A percentile compares a stretch with the other conserved stretches of the same genome.
These are phyloP conservation scores for Xylaria curta DNA, from an alignment of 495 filamentous ascomycete genomes.

Conservation along the genomic window DNA sequence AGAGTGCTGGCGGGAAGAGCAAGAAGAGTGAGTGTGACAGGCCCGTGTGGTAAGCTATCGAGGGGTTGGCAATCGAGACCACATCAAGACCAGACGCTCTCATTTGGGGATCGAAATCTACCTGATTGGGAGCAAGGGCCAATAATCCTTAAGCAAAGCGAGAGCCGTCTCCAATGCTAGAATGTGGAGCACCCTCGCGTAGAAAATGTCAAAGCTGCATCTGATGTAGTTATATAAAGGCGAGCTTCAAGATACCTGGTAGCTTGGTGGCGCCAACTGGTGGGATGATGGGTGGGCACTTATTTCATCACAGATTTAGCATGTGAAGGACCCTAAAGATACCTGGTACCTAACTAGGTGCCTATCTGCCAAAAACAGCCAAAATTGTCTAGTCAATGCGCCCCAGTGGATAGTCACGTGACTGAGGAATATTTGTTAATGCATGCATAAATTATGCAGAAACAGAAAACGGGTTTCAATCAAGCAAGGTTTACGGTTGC, in stretches of 20 bases:
- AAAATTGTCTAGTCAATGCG: too few relatives aligned
- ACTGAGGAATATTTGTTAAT: too few relatives aligned
- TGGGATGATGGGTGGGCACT: constrained; percentile 1
- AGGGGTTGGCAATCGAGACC: neutral
- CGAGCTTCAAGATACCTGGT: neutral
- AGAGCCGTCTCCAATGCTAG: neutral
- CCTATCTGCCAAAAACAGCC: too few relatives aligned
- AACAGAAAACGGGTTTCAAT: too few relatives aligned
- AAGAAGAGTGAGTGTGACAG: neutral
- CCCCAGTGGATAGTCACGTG: too few relatives aligned
- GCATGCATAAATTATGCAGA: too few relatives aligned
- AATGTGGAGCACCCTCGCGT: neutral
- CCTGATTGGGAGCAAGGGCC: neutral
- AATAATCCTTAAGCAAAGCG: neutral
- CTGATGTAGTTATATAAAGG: too few relatives aligned
- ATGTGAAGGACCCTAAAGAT: constrained; percentile 34
- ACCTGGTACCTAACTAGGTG: too few relatives aligned
- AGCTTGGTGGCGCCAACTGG: neutral
- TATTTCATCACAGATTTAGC: constrained; percentile 30
- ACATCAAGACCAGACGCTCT: neutral
- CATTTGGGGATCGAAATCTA: neutral
- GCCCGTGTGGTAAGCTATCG: neutral
- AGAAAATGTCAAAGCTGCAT: neutral
- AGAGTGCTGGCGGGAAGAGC: neutral
- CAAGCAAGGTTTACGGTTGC: too few relatives aligned